Evolutionary conservation across 192 early-diverging fungal species (phyloP).

Genomic region (Gigaspora rosea): DNA sequence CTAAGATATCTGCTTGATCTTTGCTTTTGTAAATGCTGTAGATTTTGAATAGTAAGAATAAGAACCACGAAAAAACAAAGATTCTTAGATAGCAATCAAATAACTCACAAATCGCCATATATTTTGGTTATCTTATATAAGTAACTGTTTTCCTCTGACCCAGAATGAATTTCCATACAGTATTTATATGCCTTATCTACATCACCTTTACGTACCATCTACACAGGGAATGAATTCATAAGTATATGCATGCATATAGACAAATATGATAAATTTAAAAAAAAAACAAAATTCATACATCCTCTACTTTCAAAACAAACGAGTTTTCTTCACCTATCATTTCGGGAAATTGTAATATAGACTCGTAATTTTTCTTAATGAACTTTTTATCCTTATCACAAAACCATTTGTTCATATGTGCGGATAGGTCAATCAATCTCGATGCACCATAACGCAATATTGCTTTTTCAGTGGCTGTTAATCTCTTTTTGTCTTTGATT

Average conservation of each 20-base stretch:
- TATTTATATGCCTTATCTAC: conserved; percentile 17
- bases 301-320: conserved; percentile 23
- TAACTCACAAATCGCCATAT: conserved; percentile 34
- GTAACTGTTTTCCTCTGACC: conserved; percentile 21
- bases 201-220: conserved; percentile 19
- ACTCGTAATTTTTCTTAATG: conserved; percentile 22
- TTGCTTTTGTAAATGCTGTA: conserved; percentile 27
- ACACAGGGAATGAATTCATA: neutral
- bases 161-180: conserved; percentile 11
- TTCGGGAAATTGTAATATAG: conserved; percentile 25
- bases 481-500: conserved; percentile 27
- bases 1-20: conserved; percentile 27
- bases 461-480: conserved; percentile 20
- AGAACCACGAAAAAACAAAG: conserved; percentile 21
- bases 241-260: neutral
- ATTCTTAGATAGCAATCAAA: conserved; percentile 5
- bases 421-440: conserved; percentile 24
- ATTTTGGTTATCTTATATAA: conserved; percentile 31
- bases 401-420: conserved; percentile 35
- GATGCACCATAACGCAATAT: conserved; percentile 25
- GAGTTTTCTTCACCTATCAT: conserved; percentile 9
- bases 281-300: conserved; percentile 29
- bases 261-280: conserved; percentile 24
- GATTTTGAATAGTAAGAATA: conserved; percentile 28
- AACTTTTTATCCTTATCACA: conserved; percentile 1